Percentiles rank a stretch among this genome's conserved stretches.
Evolutionary conservation across 169 alveolate species (phyloP).

Genomic region (Cystoisospora suis): DNA sequence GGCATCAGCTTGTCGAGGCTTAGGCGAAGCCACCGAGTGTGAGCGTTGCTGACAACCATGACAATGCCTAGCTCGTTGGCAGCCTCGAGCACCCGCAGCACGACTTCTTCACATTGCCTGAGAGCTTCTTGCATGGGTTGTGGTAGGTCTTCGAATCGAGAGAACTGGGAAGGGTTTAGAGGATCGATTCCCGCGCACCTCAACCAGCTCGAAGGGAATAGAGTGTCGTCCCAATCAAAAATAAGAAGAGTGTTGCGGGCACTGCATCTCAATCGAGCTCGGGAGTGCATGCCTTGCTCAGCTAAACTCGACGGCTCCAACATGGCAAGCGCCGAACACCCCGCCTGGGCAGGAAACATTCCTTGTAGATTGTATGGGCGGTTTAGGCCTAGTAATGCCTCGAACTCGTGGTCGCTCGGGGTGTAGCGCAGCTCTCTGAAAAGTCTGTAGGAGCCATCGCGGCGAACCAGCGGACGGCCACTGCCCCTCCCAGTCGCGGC

Average conservation of each 20-base stretch:
- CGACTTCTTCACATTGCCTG: background rate
- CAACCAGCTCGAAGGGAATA: background rate
- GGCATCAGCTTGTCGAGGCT: constrained; percentile 39
- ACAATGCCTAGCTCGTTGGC: constrained; percentile 3
- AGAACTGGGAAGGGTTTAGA: background rate
- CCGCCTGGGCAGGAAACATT: no score
- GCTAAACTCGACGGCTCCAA: no score
- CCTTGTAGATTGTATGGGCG: no score
- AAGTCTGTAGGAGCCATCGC: no score
- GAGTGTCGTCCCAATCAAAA: constrained; percentile 40
- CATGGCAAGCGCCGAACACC: no score
- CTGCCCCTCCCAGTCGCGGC: no score
- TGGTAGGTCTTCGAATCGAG: background rate
- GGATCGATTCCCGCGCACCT: background rate
- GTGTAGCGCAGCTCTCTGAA: no score
- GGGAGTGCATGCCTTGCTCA: no score
- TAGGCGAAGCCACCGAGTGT: constrained; percentile 27
- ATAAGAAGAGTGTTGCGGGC: background rate
- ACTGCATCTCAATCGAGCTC: constrained; percentile 11
- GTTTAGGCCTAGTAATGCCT: no score
- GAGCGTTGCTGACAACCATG: constrained; percentile 32
- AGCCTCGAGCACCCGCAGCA: constrained; percentile 13
- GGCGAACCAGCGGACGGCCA: no score
- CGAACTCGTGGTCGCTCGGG: no score
- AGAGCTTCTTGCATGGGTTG: background rate